Conservation (phyloP, 2,329 filamentous ascomycete genomes). For the Plenodomus tracheiphilus region DNA sequence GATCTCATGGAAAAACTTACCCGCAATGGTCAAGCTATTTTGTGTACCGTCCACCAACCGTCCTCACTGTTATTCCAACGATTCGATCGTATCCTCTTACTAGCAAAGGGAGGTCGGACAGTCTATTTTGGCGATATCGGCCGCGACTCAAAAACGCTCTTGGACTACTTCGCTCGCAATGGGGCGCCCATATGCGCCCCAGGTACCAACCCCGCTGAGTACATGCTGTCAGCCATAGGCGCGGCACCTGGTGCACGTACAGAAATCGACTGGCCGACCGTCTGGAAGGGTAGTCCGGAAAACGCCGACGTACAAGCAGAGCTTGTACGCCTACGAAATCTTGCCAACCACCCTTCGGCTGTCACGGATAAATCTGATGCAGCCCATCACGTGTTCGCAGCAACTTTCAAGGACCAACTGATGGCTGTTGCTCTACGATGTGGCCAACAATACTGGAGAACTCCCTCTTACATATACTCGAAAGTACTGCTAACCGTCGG, state of each 20-base stretch:
- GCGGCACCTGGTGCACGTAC: constrained; percentile 32
- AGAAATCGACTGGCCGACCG: constrained; percentile 46
- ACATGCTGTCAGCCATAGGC: constrained; percentile 62
- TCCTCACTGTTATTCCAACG: constrained; percentile 90
- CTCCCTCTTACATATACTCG: constrained; percentile 49
- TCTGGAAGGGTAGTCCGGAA: constrained; percentile 42
- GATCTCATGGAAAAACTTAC: constrained; percentile 85
- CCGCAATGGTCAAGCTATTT: constrained; percentile 76
- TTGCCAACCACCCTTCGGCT: constrained; percentile 32
- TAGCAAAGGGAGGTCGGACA: constrained; percentile 74
- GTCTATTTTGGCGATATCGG: constrained; percentile 83
- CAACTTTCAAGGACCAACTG: constrained; percentile 43
- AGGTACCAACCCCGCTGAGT: constrained; percentile 76
- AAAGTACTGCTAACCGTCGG: constrained; percentile 35
- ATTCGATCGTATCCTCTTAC: constrained; percentile 77
- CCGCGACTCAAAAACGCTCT: constrained; percentile 60
- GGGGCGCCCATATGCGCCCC: constrained; percentile 65
- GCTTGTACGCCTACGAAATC: constrained; percentile 45
- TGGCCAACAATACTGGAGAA: constrained; percentile 53
- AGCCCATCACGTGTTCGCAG: constrained; percentile 48
- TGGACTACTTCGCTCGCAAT: constrained; percentile 64
- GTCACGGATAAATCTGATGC: constrained; percentile 50
- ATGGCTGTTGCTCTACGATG: constrained; percentile 45
- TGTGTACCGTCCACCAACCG: constrained; percentile 94
- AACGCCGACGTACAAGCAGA: constrained; percentile 38